Base-by-base conservation (phyloP, 2,329 filamentous ascomycete species). In the Neoascochyta sp. region DNA sequence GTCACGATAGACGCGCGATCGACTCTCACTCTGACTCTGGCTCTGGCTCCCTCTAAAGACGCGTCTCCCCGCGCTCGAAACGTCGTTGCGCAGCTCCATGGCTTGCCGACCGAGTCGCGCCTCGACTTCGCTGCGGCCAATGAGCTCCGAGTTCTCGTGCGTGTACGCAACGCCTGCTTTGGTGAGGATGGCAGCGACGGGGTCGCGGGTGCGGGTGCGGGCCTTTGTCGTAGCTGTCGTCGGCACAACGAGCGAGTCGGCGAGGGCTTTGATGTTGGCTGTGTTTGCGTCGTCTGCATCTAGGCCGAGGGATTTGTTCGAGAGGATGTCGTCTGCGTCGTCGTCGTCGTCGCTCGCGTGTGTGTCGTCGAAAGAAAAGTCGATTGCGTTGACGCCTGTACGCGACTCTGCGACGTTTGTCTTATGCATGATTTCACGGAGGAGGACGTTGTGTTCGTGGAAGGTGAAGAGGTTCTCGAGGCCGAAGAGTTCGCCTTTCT, bases 341-440 rank as follows among this genome's bases (percentile, higher is more conserved):
- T 48, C 46, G 5, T 50, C 44, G 4, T 51, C 46, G 3, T 43
- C 49, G 9, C 57, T 52, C 7, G 52, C 43, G 4, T 63, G 54
- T 2, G 47, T 45, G 7, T 50, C 45, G 10, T 54, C 32, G 32
- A 60, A 45, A 37, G 93, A 79, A 11, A 95, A 74, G 31, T 85
- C 81, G n/a, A 81, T 73, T 16, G 95, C 78, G 16, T 78, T 75
- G 7, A 96, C 83, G 0, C 88, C 90, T 1, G 84, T 87, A 54
- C 82, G 86, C 22, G 86, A 86, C 66, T 98, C 92, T 4, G 92
- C 92, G 29, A 98, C 81, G 52, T 98, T 98, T 16, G 92, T 96
- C 64, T 95, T 95, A 69, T 96, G 95, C 50, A 98, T 87, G 47
- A 98, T 96, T 33, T 95, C 87, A n/a, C 86, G 78, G 4, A 96